Conservation (phyloP, 441 rosid genomes). For the Syzygium malaccense region DNA sequence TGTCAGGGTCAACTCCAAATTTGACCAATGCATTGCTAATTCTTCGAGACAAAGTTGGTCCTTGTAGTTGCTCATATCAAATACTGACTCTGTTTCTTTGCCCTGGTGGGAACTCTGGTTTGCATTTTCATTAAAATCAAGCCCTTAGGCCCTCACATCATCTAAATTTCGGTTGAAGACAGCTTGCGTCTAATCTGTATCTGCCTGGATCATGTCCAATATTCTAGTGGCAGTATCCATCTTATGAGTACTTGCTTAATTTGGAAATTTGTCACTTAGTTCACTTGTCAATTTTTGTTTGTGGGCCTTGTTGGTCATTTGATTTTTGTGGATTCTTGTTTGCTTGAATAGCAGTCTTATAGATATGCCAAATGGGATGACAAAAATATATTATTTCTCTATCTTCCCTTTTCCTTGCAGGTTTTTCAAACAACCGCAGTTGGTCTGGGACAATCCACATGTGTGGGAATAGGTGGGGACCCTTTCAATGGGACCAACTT, state of each 20-base stretch:
- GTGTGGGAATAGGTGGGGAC: constrained; percentile 95
- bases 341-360: background rate
- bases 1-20: background rate
- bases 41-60: background rate
- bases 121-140: background rate
- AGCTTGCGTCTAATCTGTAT: background rate
- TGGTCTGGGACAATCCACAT: constrained; percentile 86
- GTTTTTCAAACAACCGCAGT: constrained; percentile 92
- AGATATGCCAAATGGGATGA: background rate
- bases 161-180: background rate
- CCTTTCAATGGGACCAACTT: constrained; percentile 94
- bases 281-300: background rate
- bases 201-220: background rate
- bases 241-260: background rate
- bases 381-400: background rate
- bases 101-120: background rate
- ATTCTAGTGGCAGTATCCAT: background rate
- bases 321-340: background rate
- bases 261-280: background rate
- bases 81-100: background rate
- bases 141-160: background rate
- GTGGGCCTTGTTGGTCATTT: background rate
- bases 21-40: background rate
- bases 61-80: background rate
- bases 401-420: constrained; percentile 13